Conservation (phyloP, 768 basidiomycete genomes). For the Naganishia antarctica region DNA sequence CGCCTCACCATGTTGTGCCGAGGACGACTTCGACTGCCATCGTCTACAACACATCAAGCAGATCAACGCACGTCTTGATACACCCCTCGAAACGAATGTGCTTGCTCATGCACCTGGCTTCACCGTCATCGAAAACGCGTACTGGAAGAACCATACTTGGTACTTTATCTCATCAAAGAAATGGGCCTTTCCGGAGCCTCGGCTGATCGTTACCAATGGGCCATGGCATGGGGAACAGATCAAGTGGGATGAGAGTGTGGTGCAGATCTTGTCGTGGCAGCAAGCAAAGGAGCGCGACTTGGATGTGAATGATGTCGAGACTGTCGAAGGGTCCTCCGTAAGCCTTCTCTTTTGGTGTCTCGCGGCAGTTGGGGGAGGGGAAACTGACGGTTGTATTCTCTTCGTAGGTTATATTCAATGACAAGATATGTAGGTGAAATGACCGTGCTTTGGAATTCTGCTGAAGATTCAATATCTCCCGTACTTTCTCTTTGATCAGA, state of each 20-base stretch:
- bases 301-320: conserved; percentile 23
- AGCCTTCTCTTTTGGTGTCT: not conserved
- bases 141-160: conserved; percentile 35
- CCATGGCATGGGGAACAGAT: conserved; percentile 7
- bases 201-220: conserved; percentile 17
- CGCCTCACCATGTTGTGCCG: not conserved
- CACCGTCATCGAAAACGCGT: conserved; percentile 35
- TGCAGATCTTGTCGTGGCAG: conserved; percentile 16
- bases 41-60: not conserved
- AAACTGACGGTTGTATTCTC: not conserved
- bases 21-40: not conserved
- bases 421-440: conserved; percentile 33
- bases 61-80: not conserved
- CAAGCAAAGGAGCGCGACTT: conserved; percentile 24
- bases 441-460: not conserved
- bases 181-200: conserved; percentile 30
- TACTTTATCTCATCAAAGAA: conserved; percentile 35
- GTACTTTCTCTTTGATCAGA: too few relatives aligned
- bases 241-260: conserved; percentile 21
- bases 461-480: not conserved
- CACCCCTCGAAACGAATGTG: conserved; percentile 5
- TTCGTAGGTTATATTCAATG: conserved; percentile 35
- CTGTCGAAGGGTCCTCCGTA: conserved; percentile 31
- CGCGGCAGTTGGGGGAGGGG: not conserved
- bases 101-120: conserved; percentile 34